Conservation (phyloP, 2,329 filamentous ascomycete genomes). For the Botrytis elliptica region DNA sequence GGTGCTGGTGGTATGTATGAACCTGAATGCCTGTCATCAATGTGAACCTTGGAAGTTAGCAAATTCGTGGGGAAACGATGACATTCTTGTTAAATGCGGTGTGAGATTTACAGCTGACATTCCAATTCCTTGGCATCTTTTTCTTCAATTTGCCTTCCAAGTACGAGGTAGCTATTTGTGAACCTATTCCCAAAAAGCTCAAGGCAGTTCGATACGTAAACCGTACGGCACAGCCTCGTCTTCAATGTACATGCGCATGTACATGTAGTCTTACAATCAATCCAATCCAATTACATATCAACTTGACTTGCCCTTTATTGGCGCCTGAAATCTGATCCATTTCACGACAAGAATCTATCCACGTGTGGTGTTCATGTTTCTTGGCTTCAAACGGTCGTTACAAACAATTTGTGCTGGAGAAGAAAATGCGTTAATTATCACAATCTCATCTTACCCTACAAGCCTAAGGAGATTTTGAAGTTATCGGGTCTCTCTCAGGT, state of each 20-base stretch:
- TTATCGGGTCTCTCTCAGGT: constrained; percentile 5
- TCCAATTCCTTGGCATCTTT: not conserved
- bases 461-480: not conserved
- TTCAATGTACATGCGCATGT: not conserved
- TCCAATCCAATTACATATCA: not conserved
- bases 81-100: not conserved
- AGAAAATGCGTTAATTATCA: not conserved
- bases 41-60: not conserved
- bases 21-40: not conserved
- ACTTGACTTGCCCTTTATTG: not conserved
- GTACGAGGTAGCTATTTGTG: not conserved
- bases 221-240: not conserved
- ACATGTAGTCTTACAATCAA: not conserved
- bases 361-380: constrained; percentile 4
- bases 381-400: not conserved
- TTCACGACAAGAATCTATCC: not conserved
- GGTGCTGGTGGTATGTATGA: not conserved
- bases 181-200: not conserved
- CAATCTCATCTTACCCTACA: not conserved
- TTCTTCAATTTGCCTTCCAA: not conserved
- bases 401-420: not conserved
- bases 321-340: not conserved
- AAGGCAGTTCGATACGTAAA: not conserved
- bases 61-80: not conserved
- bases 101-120: not conserved